Evolutionary conservation across 1,139 yeast genomes (phyloP).

Genomic region (Lodderomyces elongisporus): DNA sequence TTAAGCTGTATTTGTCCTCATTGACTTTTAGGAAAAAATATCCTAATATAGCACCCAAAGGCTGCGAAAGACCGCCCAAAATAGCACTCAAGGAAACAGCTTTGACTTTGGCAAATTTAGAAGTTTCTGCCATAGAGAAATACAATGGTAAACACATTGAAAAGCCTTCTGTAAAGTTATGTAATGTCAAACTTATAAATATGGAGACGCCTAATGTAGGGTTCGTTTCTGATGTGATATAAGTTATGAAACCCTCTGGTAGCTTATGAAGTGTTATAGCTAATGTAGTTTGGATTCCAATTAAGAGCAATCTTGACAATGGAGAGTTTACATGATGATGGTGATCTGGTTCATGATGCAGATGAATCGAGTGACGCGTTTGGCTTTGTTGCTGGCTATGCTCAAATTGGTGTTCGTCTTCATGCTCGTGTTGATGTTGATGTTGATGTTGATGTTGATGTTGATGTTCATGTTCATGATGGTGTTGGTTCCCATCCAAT

Average conservation of each 20-base stretch:
- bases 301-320: constrained; percentile 67
- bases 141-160: constrained; percentile 89
- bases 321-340: constrained; percentile 83
- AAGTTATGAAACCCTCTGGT: constrained; percentile 93
- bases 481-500: not conserved
- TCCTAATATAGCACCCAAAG: constrained; percentile 81
- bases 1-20: constrained; percentile 27
- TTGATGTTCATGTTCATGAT: not conserved
- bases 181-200: constrained; percentile 78
- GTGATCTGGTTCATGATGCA: constrained; percentile 39
- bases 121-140: constrained; percentile 45
- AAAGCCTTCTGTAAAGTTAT: constrained; percentile 94
- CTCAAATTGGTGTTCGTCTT: not conserved
- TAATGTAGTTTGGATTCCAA: constrained; percentile 84
- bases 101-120: constrained; percentile 41
- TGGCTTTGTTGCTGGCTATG: constrained; percentile 7
- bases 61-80: constrained; percentile 83
- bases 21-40: constrained; percentile 46
- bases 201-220: constrained; percentile 71
- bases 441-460: constrained; percentile 4
- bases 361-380: constrained; percentile 11
- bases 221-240: constrained; percentile 71
- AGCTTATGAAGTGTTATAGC: constrained; percentile 87
- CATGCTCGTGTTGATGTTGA: not conserved
- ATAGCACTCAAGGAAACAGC: constrained; percentile 64